Evolutionary conservation across 805 yeast genomes (phyloP), one percentile per base, ranked within the genome.

Genomic region (Yarrowia yakushimensis): DNA sequence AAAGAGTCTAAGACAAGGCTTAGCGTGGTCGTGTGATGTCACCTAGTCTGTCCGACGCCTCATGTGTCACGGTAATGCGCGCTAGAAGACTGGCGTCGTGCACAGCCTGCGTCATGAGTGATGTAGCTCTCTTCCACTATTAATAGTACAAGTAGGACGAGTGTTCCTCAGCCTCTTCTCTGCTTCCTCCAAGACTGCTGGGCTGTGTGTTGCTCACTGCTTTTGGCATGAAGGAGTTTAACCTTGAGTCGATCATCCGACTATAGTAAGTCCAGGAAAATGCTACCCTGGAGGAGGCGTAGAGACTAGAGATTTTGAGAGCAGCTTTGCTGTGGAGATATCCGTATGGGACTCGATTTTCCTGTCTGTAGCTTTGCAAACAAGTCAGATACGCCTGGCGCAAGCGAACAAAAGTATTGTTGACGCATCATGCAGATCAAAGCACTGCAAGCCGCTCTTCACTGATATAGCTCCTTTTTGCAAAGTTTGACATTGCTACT

Each of bases 201-300:
- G 55, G 55, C 55, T 48, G 55, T 48, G 55, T 48, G 55, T 48
- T 48, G 55, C 55, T 31, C 39, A 31, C 55, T 48, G 37, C 39
- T 48, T 48, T 48, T 18, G 55, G 55, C 15, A 30, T 48, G 28
- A 45, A 18, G 27, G 52, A 45, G 52, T 23, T 45, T 45, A 45
- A 45, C 52, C 36, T 45, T 45, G 36, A 30, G 30, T 23, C 20
- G 22, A 36, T n/a, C 6, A 36, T 28, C 34, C 52, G 52, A 20
- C 12, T 8, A 17, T 7, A 45, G 52, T 15, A 45, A 45, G 36
- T 45, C 36, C 18, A 45, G 52, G 4, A n/a, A 43, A 43, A 27
- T 15, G 13, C 28, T 4, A 22, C 18, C 6, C 13, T n/a, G 12
- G 27, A 41, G 28, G 12, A 7, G 28, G 20, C 8, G 11, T 15